Base-by-base conservation (phyloP, 2,329 filamentous ascomycete genomes). In the Pezizomycotina sp. region DNA sequence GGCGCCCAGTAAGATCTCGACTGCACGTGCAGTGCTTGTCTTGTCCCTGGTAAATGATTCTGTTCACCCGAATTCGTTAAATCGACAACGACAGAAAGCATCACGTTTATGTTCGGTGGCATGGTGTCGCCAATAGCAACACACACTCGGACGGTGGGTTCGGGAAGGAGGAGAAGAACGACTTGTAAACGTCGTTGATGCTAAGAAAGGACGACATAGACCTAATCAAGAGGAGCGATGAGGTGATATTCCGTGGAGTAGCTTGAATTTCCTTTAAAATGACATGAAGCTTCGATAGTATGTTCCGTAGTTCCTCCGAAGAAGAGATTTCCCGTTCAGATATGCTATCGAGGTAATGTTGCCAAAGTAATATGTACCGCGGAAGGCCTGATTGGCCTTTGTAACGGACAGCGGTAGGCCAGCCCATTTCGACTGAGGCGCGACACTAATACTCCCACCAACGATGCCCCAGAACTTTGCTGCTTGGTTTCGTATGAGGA, bases 1-100 rank as follows among this genome's bases (percentile, higher is more conserved):
- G 89, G 89, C 0, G 89, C 89, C 89, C 89, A 98, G 63, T 95
- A 95, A 7, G 82, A 92, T 24, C 80, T 66, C 3, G 79, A 84
- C 58, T 95, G 89, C 4, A 98, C 84, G 55, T 98, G 89, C 1
- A 95, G 66, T 0, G 70, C 71, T 33, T 65, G 63, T 58, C 78
- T 38, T 60, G 55, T 12, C n/a, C n/a, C n/a, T n/a, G n/a, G n/a
- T n/a, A n/a, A n/a, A n/a, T n/a, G n/a, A n/a, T n/a, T n/a, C n/a
- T n/a, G n/a, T 48, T 47, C 25, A 50, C 51, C 18, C 44, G 27
- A 4, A 54, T 28, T 15, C 5, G 36, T 54, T 14, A 56, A 47
- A 41, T 64, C 56, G n/a, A 65, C 50, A 7, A 64, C 55, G 19
- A 67, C 55, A 12, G 65, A 69, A 13, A 74, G 57, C 44, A 86